phyloP scores from a whole-genome alignment of 257 asterid genomes.

The Nicotiana noctiflora region DNA sequence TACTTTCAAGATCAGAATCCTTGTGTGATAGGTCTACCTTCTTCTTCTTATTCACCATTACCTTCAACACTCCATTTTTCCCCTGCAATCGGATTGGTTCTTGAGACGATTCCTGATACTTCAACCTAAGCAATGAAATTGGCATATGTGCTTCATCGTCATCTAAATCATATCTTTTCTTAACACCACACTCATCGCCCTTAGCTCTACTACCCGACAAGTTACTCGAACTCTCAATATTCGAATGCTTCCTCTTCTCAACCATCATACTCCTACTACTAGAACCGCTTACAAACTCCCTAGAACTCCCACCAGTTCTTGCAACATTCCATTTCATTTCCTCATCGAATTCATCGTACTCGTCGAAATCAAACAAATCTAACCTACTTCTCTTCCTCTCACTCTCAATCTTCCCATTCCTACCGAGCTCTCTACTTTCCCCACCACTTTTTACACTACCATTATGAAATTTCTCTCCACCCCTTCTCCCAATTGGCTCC shows the following conservation, averaged over 20 bases:
- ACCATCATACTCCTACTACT: slow-evolving; percentile 46
- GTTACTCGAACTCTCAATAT: slow-evolving; percentile 35
- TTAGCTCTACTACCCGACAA: slow-evolving; percentile 39
- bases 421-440: slow-evolving; percentile 34
- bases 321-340: slow-evolving; percentile 38
- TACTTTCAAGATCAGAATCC: slow-evolving; percentile 41
- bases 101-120: slow-evolving; percentile 35
- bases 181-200: slow-evolving; percentile 27
- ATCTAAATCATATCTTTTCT: slow-evolving; percentile 30
- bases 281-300: slow-evolving; percentile 43
- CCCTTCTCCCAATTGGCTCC: slow-evolving; percentile 47
- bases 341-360: slow-evolving; percentile 53
- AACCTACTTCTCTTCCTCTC: too few relatives aligned
- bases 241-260: slow-evolving; percentile 43
- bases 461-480: slow-evolving; percentile 30
- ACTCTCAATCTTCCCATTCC: slow-evolving; percentile 47
- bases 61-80: slow-evolving; percentile 91
- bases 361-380: slow-evolving; percentile 73
- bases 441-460: slow-evolving; percentile 38
- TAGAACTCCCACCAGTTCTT: slow-evolving; percentile 27
- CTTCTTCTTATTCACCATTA: slow-evolving; percentile 85
- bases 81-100: slow-evolving; percentile 87
- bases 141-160: slow-evolving; percentile 51
- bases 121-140: slow-evolving; percentile 39
- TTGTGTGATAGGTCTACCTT: slow-evolving; percentile 35